phyloP scores from a whole-genome alignment of 192 early-diverging fungal genomes.

The Phlyctochytrium bullatum region DNA sequence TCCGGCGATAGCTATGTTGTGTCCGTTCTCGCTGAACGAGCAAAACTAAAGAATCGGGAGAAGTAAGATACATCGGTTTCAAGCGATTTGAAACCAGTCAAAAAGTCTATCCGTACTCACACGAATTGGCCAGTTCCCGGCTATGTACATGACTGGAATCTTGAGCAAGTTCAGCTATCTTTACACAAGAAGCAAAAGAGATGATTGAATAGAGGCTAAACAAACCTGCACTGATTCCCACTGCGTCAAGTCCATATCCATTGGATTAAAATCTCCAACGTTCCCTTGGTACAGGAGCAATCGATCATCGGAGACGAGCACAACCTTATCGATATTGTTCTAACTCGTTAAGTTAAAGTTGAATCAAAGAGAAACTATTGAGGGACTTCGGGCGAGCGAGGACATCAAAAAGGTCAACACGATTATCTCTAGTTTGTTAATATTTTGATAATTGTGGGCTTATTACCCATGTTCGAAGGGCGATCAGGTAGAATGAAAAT shows the following conservation, averaged over 20 bases:
- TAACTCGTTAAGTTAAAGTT: conserved; percentile 19
- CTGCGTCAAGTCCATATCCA: conserved; percentile 65
- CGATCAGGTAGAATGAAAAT: conserved; percentile 57
- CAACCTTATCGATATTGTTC: conserved; percentile 54
- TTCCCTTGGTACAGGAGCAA: conserved; percentile 67
- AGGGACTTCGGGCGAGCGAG: conserved; percentile 31
- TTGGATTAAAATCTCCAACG: conserved; percentile 59
- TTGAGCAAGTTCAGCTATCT: conserved; percentile 26
- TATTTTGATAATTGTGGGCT: neutral
- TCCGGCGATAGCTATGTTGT: conserved; percentile 82
- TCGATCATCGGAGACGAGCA: conserved; percentile 68
- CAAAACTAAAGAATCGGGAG: conserved; percentile 48
- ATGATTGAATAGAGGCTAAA: neutral
- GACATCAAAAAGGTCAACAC: conserved; percentile 58
- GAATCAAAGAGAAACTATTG: conserved; percentile 7
- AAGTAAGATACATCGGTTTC: too few relatives aligned
- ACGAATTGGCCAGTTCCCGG: conserved; percentile 79
- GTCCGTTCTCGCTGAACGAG: conserved; percentile 65
- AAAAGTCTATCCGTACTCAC: conserved; percentile 28
- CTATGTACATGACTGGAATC: conserved; percentile 71
- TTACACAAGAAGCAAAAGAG: neutral
- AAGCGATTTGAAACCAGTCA: too few relatives aligned
- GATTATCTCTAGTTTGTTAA: conserved; percentile 35
- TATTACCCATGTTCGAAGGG: neutral
- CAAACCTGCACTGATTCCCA: conserved; percentile 73